Conservation (phyloP, 2,329 filamentous ascomycete genomes). For the Aspergillus ustus region DNA sequence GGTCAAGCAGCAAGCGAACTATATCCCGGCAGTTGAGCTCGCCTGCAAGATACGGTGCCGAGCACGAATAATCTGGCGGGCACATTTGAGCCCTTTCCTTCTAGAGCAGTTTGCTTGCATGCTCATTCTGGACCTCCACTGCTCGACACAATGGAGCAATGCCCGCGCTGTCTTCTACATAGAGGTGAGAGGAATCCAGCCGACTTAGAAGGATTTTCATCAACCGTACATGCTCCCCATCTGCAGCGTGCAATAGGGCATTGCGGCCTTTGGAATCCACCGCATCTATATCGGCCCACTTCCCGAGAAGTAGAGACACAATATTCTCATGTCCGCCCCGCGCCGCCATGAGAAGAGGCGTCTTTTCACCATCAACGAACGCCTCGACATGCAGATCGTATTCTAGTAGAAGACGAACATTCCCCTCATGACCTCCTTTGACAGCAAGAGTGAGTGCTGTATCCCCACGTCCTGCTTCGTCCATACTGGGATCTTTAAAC, state of each 20-base stretch:
- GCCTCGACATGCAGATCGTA: too few relatives aligned
- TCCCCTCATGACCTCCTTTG: neutral
- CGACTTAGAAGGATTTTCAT: neutral
- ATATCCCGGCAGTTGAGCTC: too few relatives aligned
- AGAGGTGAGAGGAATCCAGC: neutral
- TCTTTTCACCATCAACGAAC: too few relatives aligned
- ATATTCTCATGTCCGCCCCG: neutral
- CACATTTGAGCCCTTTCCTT: neutral
- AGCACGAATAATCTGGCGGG: too few relatives aligned
- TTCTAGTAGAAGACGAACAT: neutral
- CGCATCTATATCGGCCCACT: neutral
- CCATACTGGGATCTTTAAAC: too few relatives aligned
- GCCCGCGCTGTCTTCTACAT: neutral
- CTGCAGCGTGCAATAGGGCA: neutral
- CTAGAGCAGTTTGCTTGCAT: neutral
- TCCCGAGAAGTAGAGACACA: neutral
- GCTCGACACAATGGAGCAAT: neutral
- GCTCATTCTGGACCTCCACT: neutral
- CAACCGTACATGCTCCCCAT: neutral
- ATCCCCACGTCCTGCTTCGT: neutral
- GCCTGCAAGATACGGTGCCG: too few relatives aligned
- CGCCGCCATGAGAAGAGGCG: too few relatives aligned
- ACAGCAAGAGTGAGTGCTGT: neutral
- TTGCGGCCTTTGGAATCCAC: neutral
- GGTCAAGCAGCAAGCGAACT: too few relatives aligned